Evolutionary conservation across 169 alveolate species (phyloP).

Genomic region (Babesia ovata): DNA sequence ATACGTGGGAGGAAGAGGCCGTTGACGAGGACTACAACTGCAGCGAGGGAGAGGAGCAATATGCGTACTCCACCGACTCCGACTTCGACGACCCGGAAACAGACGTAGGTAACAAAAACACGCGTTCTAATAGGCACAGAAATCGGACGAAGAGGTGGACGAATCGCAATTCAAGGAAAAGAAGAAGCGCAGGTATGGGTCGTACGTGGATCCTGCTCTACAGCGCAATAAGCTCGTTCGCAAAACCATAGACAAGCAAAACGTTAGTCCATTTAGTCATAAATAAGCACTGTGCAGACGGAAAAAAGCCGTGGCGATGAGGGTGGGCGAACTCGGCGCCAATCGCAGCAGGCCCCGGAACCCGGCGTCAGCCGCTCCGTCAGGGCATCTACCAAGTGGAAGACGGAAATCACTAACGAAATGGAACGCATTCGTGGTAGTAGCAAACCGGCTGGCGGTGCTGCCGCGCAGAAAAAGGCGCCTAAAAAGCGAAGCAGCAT

Average conservation of each 20-base stretch:
- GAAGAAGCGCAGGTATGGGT: conserved; percentile 40
- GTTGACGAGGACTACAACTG: conserved; percentile 84
- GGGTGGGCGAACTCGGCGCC: not conserved
- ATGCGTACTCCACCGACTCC: conserved; percentile 80
- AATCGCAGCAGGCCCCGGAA: not conserved
- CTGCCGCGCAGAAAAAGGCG: conserved; percentile 10
- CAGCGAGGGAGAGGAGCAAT: conserved; percentile 85
- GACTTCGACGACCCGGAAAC: conserved; percentile 81
- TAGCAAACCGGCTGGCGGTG: not conserved
- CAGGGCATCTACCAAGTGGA: conserved; percentile 58
- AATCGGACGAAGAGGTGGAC: conserved; percentile 59
- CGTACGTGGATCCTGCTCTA: conserved; percentile 69
- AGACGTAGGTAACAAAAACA: conserved; percentile 13
- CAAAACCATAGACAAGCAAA: conserved; percentile 32
- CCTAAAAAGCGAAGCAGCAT: conserved; percentile 6
- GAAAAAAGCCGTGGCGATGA: not conserved
- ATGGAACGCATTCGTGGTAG: conserved; percentile 31
- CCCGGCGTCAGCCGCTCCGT: conserved; percentile 19
- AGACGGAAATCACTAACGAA: conserved; percentile 57
- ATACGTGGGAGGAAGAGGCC: conserved; percentile 86
- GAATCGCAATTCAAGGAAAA: conserved; percentile 53
- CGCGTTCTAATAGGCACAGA: conserved; percentile 8
- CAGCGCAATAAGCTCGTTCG: conserved; percentile 35
- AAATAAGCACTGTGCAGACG: not conserved
- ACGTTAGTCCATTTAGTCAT: conserved; percentile 5